Evolutionary conservation across 768 basidiomycete genomes (phyloP).

Genomic region (Tylopilus intermedius): DNA sequence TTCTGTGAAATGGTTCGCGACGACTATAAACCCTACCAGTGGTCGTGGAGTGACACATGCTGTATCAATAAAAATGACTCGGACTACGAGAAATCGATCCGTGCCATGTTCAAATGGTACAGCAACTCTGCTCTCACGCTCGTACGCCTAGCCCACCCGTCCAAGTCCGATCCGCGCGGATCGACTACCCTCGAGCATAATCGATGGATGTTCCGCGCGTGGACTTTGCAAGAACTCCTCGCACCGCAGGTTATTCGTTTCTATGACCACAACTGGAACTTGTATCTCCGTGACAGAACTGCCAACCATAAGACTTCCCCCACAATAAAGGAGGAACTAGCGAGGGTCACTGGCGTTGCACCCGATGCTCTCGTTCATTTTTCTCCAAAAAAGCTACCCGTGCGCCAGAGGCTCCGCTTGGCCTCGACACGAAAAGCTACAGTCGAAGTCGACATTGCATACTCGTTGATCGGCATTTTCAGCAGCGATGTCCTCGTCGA

Average conservation of each 20-base stretch:
- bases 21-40: not conserved
- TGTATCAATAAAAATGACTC: not conserved
- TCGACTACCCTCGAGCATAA: constrained; percentile 2
- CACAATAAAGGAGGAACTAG: not conserved
- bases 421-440: constrained; percentile 13
- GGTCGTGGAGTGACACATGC: not conserved
- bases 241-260: constrained; percentile 9
- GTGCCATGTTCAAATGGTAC: constrained; percentile 17
- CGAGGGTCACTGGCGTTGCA: not conserved
- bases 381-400: not conserved
- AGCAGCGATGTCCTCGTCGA: constrained; percentile 10
- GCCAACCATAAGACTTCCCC: constrained; percentile 7
- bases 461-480: constrained; percentile 15
- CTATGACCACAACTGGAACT: constrained; percentile 3
- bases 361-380: not conserved
- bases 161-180: not conserved
- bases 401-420: constrained; percentile 8
- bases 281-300: not conserved
- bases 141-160: constrained; percentile 6
- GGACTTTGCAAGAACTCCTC: constrained; percentile 3
- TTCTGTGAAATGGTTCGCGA: constrained; percentile 8
- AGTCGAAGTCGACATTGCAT: constrained; percentile 9
- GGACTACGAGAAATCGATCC: not conserved
- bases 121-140: constrained; percentile 8
- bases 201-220: constrained; percentile 14